Percentiles rank a stretch among this genome's conserved stretches.
phyloP scores from a whole-genome alignment of 2,329 filamentous ascomycete genomes.

The Cladosporium sp. region DNA sequence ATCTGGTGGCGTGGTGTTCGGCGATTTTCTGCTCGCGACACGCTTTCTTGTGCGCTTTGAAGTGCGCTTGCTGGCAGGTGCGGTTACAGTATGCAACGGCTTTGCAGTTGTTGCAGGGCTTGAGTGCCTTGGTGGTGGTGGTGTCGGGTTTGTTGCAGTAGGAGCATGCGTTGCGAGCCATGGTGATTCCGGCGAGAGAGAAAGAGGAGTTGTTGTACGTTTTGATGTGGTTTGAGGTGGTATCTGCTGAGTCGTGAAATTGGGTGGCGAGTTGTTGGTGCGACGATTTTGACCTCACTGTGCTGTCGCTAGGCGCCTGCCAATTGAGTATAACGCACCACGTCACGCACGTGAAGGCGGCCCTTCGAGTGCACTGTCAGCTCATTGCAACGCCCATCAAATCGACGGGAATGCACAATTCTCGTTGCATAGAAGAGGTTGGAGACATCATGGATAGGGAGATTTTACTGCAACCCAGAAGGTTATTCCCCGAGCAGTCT shows the following conservation, averaged over 20 bases:
- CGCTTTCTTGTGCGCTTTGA: not conserved
- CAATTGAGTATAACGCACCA: not conserved
- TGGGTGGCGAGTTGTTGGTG: not conserved
- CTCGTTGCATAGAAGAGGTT: no score
- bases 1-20: not conserved
- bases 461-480: no score
- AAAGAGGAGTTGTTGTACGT: not conserved
- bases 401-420: no score
- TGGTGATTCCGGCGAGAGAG: not conserved
- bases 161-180: not conserved
- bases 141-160: not conserved
- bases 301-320: not conserved
- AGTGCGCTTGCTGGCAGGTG: not conserved
- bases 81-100: not conserved
- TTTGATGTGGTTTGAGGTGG: not conserved
- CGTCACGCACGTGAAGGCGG: not conserved
- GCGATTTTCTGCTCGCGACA: not conserved
- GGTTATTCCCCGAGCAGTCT: no score
- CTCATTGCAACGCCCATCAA: no score
- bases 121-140: no score
- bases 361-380: no score
- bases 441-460: no score
- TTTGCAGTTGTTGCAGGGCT: not conserved
- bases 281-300: not conserved
- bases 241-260: not conserved